Evolutionary conservation across 2,329 filamentous ascomycete genomes (phyloP).

Genomic region (Alternaria burnsii): DNA sequence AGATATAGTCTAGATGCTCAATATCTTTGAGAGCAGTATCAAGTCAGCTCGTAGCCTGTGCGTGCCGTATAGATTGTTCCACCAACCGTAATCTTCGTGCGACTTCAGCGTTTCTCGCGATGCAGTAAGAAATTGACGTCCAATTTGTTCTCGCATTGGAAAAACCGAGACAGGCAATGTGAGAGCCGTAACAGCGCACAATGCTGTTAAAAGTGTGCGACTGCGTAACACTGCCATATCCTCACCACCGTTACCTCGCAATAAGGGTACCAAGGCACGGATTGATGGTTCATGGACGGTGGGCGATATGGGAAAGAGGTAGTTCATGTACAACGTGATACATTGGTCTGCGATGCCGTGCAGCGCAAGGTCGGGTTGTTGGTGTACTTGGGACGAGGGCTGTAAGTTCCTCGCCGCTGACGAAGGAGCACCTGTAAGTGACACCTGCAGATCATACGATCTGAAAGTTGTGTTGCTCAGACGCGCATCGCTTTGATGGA

Average conservation of each 20-base stretch:
- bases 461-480: no score
- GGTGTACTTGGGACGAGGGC: neutral
- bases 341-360: neutral
- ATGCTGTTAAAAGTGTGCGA: neutral
- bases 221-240: neutral
- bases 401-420: neutral
- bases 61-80: neutral
- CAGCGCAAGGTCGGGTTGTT: neutral
- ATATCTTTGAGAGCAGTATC: neutral
- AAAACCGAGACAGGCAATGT: neutral
- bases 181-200: neutral
- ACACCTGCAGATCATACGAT: neutral
- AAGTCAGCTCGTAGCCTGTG: neutral
- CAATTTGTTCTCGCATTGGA: neutral
- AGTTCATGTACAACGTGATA: neutral
- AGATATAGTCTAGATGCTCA: neutral
- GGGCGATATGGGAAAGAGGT: neutral
- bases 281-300: neutral
- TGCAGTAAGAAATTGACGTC: neutral
- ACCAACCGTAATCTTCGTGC: constrained; percentile 1
- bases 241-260: neutral
- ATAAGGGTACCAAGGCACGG: neutral
- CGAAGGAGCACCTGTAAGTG: neutral
- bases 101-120: neutral
- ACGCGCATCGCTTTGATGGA: neutral